These are phyloP conservation scores for Penicillium psychrosexuale DNA, from an alignment of 2,329 filamentous ascomycete genomes.

Conservation along the genomic window DNA sequence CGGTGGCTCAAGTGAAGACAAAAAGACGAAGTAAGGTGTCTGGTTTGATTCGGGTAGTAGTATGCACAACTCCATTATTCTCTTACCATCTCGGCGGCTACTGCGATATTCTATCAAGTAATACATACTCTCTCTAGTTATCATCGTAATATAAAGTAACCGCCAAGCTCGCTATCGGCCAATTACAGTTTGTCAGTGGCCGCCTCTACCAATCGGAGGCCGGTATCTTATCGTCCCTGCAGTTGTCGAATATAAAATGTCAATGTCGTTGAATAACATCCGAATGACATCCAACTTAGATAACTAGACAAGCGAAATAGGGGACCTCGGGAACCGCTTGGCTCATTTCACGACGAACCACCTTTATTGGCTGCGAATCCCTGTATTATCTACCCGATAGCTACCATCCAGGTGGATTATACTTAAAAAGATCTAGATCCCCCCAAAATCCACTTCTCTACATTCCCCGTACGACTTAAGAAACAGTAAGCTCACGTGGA, in stretches of 20 bases:
- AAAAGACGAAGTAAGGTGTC: slow-evolving; percentile 36
- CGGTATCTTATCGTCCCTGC: slow-evolving; percentile 31
- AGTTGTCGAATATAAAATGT: neutral
- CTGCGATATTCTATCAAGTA: neutral
- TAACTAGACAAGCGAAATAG: slow-evolving; percentile 5
- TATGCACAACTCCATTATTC: neutral
- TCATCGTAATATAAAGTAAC: neutral
- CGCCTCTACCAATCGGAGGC: slow-evolving; percentile 20
- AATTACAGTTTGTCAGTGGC: slow-evolving; percentile 20
- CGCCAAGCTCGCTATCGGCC: slow-evolving; percentile 27
- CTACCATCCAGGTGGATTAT: neutral
- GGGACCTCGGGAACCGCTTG: neutral
- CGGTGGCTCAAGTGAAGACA: slow-evolving; percentile 58
- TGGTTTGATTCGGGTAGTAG: neutral
- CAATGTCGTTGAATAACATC: slow-evolving; percentile 1
- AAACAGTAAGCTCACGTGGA: neutral
- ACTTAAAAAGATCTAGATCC: neutral
- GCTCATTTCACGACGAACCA: neutral
- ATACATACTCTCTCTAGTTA: neutral
- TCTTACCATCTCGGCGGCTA: neutral
- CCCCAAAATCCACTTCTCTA: neutral
- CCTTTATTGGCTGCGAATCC: neutral
- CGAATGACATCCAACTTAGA: neutral
- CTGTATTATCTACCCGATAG: neutral
- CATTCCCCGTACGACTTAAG: neutral